Evolutionary conservation across 2,329 filamentous ascomycete species (phyloP).

Genomic region (Phaeosphaeriaceae sp.): DNA sequence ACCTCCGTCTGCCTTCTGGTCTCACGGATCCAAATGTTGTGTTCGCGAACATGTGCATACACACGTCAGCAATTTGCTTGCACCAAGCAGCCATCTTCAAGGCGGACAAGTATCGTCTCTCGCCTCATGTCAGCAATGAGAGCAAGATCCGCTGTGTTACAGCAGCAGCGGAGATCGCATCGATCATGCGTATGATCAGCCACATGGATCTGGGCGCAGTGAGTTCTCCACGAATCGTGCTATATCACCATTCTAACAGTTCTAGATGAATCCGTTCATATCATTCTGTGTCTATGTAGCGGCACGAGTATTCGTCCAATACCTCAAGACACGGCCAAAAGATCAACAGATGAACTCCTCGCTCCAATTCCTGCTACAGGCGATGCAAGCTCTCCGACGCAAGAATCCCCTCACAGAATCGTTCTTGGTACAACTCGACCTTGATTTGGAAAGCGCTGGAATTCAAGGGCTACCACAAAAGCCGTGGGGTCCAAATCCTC

Average conservation of each 20-base stretch:
- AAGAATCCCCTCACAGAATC: conserved; percentile 93
- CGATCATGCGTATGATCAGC: conserved; percentile 93
- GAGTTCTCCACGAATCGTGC: conserved; percentile 49
- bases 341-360: conserved; percentile 81
- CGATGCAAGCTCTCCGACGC: conserved; percentile 87
- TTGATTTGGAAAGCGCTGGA: conserved; percentile 82
- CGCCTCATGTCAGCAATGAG: conserved; percentile 79
- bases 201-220: conserved; percentile 86
- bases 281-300: conserved; percentile 97
- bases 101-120: conserved; percentile 85
- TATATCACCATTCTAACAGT: conserved; percentile 20
- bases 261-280: conserved; percentile 91
- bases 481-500: conserved; percentile 49
- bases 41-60: conserved; percentile 96
- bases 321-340: conserved; percentile 90
- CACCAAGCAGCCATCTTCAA: conserved; percentile 99
- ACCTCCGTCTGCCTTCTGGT: conserved; percentile 80
- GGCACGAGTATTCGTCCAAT: conserved; percentile 93
- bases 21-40: conserved; percentile 83
- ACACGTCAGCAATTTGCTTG: conserved; percentile 95
- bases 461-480: conserved; percentile 54
- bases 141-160: conserved; percentile 94
- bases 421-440: conserved; percentile 90
- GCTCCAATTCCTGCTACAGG: conserved; percentile 86
- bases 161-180: conserved; percentile 91